These are phyloP conservation scores for Plectosphaerella sp. DNA, from an alignment of 2,329 filamentous ascomycete species.

Conservation along the genomic window DNA sequence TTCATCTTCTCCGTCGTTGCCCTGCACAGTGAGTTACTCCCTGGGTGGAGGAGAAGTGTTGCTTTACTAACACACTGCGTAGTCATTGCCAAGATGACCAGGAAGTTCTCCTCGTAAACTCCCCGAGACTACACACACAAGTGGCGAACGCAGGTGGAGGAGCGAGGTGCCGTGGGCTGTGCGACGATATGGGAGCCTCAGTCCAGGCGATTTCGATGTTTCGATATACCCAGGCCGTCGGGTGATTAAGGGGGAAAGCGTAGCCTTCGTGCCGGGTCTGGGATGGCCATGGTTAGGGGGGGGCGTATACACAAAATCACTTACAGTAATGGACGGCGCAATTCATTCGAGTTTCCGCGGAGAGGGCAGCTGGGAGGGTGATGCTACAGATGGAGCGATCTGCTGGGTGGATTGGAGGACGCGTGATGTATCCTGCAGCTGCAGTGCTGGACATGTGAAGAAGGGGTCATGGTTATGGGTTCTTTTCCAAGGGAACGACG, in stretches of 20 bases:
- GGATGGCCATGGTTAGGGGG: neutral
- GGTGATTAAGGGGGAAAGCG: neutral
- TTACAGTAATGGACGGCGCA: constrained; percentile 11
- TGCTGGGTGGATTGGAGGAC: too few species aligned
- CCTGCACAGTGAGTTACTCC: constrained; percentile 75
- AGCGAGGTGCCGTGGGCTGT: neutral
- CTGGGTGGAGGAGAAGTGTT: neutral
- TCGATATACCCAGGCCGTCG: neutral
- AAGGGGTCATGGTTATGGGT: too few species aligned
- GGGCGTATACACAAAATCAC: neutral
- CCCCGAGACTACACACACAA: neutral
- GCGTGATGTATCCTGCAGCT: too few species aligned
- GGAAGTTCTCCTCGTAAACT: constrained; percentile 61
- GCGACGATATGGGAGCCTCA: neutral
- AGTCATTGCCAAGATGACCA: constrained; percentile 96
- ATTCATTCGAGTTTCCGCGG: constrained; percentile 2
- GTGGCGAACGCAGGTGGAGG: neutral
- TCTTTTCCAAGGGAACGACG: too few species aligned
- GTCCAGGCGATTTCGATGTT: neutral
- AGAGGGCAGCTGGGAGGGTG: neutral
- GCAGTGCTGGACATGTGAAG: too few species aligned
- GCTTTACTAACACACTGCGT: constrained; percentile 7
- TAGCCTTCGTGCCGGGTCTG: neutral
- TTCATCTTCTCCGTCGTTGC: constrained; percentile 99
- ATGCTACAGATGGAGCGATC: neutral